Evolutionary conservation across 805 yeast genomes (phyloP).

Genomic region (Starmerella ratchasimensis): DNA sequence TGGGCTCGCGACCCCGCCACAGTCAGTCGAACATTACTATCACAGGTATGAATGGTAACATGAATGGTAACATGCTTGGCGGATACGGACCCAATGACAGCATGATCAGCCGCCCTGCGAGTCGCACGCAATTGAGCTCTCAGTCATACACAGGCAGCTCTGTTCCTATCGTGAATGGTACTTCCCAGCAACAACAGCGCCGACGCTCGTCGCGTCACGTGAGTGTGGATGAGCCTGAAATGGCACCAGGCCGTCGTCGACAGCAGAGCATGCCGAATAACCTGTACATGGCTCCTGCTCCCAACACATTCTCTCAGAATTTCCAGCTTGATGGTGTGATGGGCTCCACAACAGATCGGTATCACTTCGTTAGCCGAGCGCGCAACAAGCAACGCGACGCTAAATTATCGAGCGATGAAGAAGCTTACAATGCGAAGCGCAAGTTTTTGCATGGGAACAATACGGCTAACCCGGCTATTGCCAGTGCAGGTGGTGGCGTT

Average conservation of each 20-base stretch:
- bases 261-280: slow-evolving; percentile 11
- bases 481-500: neutral
- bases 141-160: too few relatives aligned
- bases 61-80: too few relatives aligned
- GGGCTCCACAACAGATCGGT: slow-evolving; percentile 21
- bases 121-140: slow-evolving; percentile 3
- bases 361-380: slow-evolving; percentile 21
- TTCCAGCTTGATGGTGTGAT: slow-evolving; percentile 24
- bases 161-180: too few relatives aligned
- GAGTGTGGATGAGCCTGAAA: slow-evolving; percentile 20
- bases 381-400: slow-evolving; percentile 8
- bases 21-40: too few relatives aligned
- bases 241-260: slow-evolving; percentile 19
- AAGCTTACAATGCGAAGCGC: slow-evolving; percentile 14
- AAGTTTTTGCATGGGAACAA: slow-evolving; percentile 12
- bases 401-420: slow-evolving; percentile 15
- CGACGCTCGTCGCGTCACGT: slow-evolving; percentile 12
- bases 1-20: too few relatives aligned
- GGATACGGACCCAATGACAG: too few relatives aligned
- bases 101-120: slow-evolving; percentile 2
- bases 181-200: too few relatives aligned
- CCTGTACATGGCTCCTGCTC: neutral
- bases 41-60: too few relatives aligned
- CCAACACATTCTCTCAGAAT: slow-evolving; percentile 23
- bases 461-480: neutral